phyloP scores from a whole-genome alignment of 2,329 filamentous ascomycete species.

The Beauveria sp. region DNA sequence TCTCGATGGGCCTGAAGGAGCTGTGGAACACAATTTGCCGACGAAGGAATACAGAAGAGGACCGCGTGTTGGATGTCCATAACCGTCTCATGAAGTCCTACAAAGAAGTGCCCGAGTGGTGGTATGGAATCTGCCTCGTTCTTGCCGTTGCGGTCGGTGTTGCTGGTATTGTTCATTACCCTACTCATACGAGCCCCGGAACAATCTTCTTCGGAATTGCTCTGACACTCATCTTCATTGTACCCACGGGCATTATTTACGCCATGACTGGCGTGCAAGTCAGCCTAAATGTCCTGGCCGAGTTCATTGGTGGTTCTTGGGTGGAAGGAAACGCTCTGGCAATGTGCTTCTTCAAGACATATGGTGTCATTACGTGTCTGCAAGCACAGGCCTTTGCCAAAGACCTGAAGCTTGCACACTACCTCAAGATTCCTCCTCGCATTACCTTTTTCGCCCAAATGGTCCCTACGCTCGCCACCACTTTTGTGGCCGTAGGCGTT shows the following conservation, averaged over 20 bases:
- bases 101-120: constrained; percentile 33
- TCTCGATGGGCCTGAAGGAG: constrained; percentile 19
- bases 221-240: constrained; percentile 32
- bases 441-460: constrained; percentile 41
- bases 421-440: constrained; percentile 41
- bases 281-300: constrained; percentile 31
- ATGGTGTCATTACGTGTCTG: constrained; percentile 27
- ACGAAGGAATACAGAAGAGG: constrained; percentile 11
- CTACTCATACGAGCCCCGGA: constrained; percentile 32
- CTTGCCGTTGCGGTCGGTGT: constrained; percentile 28
- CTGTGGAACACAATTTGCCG: constrained; percentile 20
- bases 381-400: constrained; percentile 25
- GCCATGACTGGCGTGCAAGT: constrained; percentile 39
- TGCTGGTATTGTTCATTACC: constrained; percentile 32
- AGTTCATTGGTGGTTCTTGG: constrained; percentile 35
- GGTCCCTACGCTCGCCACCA: constrained; percentile 37
- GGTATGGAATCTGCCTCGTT: constrained; percentile 29
- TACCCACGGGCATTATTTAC: constrained; percentile 35
- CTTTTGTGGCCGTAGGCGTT: constrained; percentile 36
- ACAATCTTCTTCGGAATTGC: constrained; percentile 34
- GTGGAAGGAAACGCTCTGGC: constrained; percentile 30
- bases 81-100: constrained; percentile 26
- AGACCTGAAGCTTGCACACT: constrained; percentile 45
- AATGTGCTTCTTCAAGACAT: constrained; percentile 22
- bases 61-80: constrained; percentile 21